These are phyloP conservation scores for Pedinophyceae sp. DNA, from an alignment of 139 green algal genomes.

Conservation along the genomic window DNA sequence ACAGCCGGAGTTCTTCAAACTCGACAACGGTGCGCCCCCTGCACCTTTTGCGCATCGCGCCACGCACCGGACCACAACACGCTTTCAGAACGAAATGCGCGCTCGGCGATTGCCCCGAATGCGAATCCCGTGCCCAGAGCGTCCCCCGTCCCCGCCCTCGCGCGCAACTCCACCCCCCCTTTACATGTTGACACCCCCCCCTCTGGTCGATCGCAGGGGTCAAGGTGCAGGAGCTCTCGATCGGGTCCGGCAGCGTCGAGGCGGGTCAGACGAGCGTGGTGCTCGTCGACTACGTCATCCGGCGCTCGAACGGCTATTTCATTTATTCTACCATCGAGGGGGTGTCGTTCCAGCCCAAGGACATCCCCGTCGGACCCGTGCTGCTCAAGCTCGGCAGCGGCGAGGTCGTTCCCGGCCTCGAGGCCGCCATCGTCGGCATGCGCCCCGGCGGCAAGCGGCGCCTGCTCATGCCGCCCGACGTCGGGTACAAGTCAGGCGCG, in stretches of 20 bases:
- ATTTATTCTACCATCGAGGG: slow-evolving; percentile 58
- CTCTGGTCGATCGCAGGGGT: slow-evolving; percentile 21
- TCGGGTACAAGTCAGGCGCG: slow-evolving; percentile 28
- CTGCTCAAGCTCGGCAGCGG: slow-evolving; percentile 20
- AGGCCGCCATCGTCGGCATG: slow-evolving; percentile 34
- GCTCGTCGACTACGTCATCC: slow-evolving; percentile 54
- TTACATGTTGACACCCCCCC: slow-evolving; percentile 14
- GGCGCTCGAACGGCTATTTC: slow-evolving; percentile 46
- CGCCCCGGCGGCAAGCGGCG: slow-evolving; percentile 37
- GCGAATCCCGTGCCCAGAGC: too few species aligned
- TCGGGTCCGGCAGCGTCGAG: slow-evolving; percentile 5
- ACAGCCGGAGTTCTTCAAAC: too few species aligned
- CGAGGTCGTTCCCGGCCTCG: slow-evolving; percentile 11
- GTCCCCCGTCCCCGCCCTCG: slow-evolving; percentile 10
- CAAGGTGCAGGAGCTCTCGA: slow-evolving; percentile 25
- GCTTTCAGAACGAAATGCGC: too few species aligned
- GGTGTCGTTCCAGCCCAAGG: slow-evolving; percentile 55
- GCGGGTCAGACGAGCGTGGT: slow-evolving; percentile 30
- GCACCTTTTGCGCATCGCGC: too few species aligned
- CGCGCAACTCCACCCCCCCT: slow-evolving; percentile 6
- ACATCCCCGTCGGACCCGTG: slow-evolving; percentile 48
- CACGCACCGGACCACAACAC: too few species aligned
- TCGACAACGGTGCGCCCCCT: too few species aligned
- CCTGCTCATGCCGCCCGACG: slow-evolving; percentile 35
- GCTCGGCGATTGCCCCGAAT: too few species aligned